Conservation (phyloP, 352 stramenopile species). For the Phytopythium cucurbitacearum region DNA sequence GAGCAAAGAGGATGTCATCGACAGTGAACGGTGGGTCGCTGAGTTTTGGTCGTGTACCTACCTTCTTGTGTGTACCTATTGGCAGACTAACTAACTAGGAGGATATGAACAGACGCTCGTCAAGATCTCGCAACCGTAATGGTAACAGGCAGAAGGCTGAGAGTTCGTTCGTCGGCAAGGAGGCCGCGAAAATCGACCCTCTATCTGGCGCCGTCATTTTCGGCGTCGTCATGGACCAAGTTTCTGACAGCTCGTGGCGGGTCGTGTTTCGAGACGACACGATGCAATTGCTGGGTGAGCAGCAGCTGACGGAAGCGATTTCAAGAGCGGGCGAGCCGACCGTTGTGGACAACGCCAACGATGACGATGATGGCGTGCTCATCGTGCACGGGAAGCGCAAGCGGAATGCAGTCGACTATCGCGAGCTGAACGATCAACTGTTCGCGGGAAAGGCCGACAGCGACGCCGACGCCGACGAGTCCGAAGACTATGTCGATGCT, state of each 20-base stretch:
- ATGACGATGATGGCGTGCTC: conserved; percentile 25
- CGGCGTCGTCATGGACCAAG: conserved; percentile 44
- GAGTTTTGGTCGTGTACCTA: neutral
- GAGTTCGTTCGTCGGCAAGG: conserved; percentile 27
- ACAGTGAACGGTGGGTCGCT: conserved; percentile 37
- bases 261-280: conserved; percentile 56
- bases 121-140: neutral
- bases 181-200: conserved; percentile 30
- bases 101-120: neutral
- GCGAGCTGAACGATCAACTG: conserved; percentile 70
- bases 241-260: conserved; percentile 30
- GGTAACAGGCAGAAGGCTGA: neutral
- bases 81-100: neutral
- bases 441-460: conserved; percentile 63
- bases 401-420: conserved; percentile 75
- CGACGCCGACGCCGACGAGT: conserved; percentile 45
- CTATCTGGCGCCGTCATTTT: conserved; percentile 29
- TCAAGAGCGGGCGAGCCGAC: conserved; percentile 20
- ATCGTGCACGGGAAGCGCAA: conserved; percentile 78
- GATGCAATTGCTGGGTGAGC: conserved; percentile 29
- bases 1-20: conserved; percentile 45
- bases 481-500: conserved; percentile 35
- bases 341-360: conserved; percentile 5
- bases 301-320: conserved; percentile 26
- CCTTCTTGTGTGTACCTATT: conserved; percentile 1